Conservation (phyloP, 78 protist species). For the Ministeria vibrans region DNA sequence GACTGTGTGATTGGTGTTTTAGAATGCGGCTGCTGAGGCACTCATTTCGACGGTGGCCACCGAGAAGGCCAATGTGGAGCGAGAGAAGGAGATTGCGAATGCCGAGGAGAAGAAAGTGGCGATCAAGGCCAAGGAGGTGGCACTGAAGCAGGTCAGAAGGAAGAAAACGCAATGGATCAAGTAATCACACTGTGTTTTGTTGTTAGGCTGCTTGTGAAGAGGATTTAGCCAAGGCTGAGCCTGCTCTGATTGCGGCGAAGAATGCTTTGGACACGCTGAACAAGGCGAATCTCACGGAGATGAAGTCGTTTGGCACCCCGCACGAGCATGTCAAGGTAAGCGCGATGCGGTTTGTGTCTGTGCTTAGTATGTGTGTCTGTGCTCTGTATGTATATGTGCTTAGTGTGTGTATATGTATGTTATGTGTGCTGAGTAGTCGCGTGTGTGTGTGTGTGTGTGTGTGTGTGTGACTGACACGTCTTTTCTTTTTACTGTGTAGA, state of each 20-base stretch:
- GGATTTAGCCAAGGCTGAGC: slow-evolving; percentile 64
- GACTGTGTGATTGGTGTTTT: too few species aligned
- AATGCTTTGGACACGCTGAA: slow-evolving; percentile 67
- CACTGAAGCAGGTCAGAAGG: not conserved
- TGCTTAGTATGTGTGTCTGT: too few species aligned
- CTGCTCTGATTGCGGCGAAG: slow-evolving; percentile 53
- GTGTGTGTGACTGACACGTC: too few species aligned
- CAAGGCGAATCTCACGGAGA: slow-evolving; percentile 55
- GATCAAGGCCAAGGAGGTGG: slow-evolving; percentile 22
- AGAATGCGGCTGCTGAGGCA: slow-evolving; percentile 22
- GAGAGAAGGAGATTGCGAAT: slow-evolving; percentile 26
- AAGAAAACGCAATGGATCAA: too few species aligned
- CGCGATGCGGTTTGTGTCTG: too few species aligned
- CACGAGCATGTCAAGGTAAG: slow-evolving; percentile 49
- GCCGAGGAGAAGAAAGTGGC: slow-evolving; percentile 44
- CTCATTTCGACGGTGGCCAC: slow-evolving; percentile 34
- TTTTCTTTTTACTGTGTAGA: too few species aligned
- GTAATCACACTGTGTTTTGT: too few species aligned
- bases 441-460: too few species aligned
- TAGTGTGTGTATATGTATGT: too few species aligned
- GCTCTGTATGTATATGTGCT: too few species aligned
- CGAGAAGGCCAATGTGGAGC: slow-evolving; percentile 46
- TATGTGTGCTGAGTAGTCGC: too few species aligned
- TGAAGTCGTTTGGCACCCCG: slow-evolving; percentile 46
- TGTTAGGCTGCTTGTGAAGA: too few species aligned